phyloP scores from a whole-genome alignment of 179 eudicot genomes.

The Beta lomatogona region DNA sequence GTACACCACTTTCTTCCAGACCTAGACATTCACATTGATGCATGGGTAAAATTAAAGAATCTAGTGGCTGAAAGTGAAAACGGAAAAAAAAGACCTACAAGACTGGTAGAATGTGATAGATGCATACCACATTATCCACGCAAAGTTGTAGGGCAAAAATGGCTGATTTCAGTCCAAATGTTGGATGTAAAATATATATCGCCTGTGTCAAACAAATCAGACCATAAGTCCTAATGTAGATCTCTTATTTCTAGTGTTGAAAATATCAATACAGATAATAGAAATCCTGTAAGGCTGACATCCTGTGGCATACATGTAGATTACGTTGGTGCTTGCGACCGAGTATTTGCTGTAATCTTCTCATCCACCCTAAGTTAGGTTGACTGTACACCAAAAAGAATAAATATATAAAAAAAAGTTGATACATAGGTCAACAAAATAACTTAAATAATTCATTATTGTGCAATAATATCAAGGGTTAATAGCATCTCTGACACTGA shows the following conservation, averaged over 20 bases:
- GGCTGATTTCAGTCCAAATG: slow-evolving; percentile 83
- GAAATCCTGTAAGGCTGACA: neutral
- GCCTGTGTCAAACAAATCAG: slow-evolving; percentile 54
- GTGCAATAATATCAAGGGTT: neutral
- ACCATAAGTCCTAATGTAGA: slow-evolving; percentile 8
- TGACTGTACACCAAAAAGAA: slow-evolving; percentile 52
- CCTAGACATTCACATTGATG: slow-evolving; percentile 40
- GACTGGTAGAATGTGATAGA: neutral
- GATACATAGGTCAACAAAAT: neutral
- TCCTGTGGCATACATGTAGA: slow-evolving; percentile 66
- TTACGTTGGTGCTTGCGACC: slow-evolving; percentile 94
- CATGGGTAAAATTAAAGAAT: slow-evolving; percentile 14
- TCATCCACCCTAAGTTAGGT: slow-evolving; percentile 96
- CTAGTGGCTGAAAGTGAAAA: neutral
- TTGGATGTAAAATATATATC: slow-evolving; percentile 90
- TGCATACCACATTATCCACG: slow-evolving; percentile 77
- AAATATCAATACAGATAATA: neutral
- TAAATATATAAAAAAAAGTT: neutral
- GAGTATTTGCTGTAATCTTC: slow-evolving; percentile 90
- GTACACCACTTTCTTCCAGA: slow-evolving; percentile 95
- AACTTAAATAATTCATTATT: neutral
- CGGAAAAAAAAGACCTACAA: neutral
- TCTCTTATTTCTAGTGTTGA: neutral
- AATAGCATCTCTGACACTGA: neutral
- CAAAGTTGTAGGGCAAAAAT: slow-evolving; percentile 70